Base-by-base conservation (phyloP, 352 stramenopile species). In the Lagenidium sp. region DNA sequence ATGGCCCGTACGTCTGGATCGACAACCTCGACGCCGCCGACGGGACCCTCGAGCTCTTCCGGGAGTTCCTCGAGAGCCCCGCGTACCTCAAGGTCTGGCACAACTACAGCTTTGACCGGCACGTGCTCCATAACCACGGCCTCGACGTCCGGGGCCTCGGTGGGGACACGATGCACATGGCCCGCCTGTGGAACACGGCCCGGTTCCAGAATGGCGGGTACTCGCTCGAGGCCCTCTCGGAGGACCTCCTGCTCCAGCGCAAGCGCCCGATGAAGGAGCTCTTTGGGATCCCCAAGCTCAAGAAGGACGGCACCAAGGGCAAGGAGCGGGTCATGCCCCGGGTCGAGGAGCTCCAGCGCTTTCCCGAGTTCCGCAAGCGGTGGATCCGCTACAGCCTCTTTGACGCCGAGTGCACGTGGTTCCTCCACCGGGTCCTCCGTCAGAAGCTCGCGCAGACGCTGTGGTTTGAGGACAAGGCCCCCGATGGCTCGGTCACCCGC, bases 161-260 rank as follows among this genome's bases (percentile, higher is more conserved):
- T 19, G 96, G 94, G 28, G 97, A 99, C 63, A 99, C 97, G 4
- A 99, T 99, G 95, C 97, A 99, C 79, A 99, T 99, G 97, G 96
- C 96, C 32, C 74, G 97, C 23, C 68, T 92, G 2, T 92, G 79
- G 79, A 89, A 89, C 57, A 92, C 79, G 19, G 75, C 76, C 21
- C 66, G 79, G 19, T 89, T 89, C 44, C 72, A 86, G 54, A 64
- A 84, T 36, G 73, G 70, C 21, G 93, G 94, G 6, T 99, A 99
- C 60, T 97, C 85, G 36, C 68, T 99, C 11, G 95, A 98, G 50
- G 82, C 85, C 15, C 62, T 99, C 2, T 97, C 90, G 11, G 68
- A 79, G 8, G 83, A 95, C 28, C 42, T 93, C 47, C 52, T 95
- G 18, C 46, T 77, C n/a, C 68, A 82, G 39, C 68, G 77, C 19